Evolutionary conservation across 2,329 filamentous ascomycete genomes (phyloP).

Genomic region (Colletotrichum tabaci): DNA sequence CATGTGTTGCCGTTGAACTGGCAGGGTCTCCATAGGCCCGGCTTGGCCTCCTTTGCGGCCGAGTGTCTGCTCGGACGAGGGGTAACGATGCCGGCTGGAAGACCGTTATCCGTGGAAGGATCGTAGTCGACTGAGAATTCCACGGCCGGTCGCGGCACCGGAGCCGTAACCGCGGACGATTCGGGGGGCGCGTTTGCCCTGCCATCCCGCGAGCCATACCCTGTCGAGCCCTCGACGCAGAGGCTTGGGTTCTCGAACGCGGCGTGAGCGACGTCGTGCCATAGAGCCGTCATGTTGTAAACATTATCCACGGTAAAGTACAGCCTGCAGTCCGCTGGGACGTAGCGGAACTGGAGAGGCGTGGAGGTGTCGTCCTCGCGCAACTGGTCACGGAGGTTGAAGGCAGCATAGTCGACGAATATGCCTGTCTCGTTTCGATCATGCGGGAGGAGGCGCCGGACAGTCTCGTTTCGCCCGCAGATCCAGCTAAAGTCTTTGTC

Average conservation of each 20-base stretch:
- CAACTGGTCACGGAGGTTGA: slow-evolving; percentile 27
- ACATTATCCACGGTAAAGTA: background rate
- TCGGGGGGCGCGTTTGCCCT: too few species aligned
- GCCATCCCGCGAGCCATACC: background rate
- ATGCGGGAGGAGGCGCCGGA: background rate
- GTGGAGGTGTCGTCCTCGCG: slow-evolving; percentile 44
- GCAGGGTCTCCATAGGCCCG: too few species aligned
- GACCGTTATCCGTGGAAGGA: too few species aligned
- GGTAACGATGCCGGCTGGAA: too few species aligned
- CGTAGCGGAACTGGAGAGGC: slow-evolving; percentile 71
- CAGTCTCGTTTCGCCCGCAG: background rate
- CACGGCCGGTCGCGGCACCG: too few species aligned
- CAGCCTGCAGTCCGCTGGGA: slow-evolving; percentile 63
- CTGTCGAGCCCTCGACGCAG: background rate
- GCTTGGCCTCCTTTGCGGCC: too few species aligned
- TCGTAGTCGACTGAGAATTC: too few species aligned
- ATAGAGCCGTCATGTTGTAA: background rate
- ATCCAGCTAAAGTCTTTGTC: slow-evolving; percentile 32
- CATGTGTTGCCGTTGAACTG: too few species aligned
- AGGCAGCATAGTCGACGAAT: slow-evolving; percentile 11
- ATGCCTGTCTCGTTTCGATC: background rate
- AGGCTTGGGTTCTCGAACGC: background rate
- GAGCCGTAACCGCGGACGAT: too few species aligned
- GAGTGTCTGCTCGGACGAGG: too few species aligned
- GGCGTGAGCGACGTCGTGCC: background rate